These are phyloP conservation scores for Termitomyces sp. DNA, from an alignment of 768 basidiomycete species.

Conservation along the genomic window DNA sequence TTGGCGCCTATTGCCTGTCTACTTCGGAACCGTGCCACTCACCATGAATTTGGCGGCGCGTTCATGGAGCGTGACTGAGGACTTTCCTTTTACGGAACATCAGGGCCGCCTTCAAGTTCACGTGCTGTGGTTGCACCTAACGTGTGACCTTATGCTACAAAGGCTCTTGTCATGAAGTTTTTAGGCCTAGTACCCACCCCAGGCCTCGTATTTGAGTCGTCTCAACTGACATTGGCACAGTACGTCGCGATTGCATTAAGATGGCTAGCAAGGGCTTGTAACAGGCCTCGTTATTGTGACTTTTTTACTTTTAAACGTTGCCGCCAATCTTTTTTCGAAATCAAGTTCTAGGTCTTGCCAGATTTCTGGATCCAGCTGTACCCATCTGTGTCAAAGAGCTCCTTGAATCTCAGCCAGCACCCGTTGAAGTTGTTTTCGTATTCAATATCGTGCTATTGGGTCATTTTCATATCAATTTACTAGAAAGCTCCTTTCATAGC, in stretches of 20 bases:
- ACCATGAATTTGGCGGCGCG: neutral
- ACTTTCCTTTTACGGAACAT: constrained; percentile 4
- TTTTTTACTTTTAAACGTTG: neutral
- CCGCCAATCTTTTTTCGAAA: neutral
- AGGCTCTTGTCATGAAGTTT: neutral
- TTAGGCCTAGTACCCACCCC: neutral
- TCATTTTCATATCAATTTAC: no score
- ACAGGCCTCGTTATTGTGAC: neutral
- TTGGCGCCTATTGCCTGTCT: neutral
- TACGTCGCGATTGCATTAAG: neutral
- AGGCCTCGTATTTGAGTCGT: neutral
- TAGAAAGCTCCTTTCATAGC: no score
- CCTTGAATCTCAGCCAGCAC: neutral
- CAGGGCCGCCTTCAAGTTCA: no score
- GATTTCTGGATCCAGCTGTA: no score
- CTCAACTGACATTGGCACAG: neutral
- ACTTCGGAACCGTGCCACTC: constrained; percentile 3
- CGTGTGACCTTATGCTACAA: neutral
- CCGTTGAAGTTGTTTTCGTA: no score
- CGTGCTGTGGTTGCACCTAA: no score
- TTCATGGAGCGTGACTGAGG: neutral
- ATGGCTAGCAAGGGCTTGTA: neutral
- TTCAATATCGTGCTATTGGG: no score
- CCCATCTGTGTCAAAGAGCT: no score
- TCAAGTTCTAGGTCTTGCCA: neutral